Evolutionary conservation across 169 alveolate species (phyloP).

Genomic region (Cytauxzoon felis): DNA sequence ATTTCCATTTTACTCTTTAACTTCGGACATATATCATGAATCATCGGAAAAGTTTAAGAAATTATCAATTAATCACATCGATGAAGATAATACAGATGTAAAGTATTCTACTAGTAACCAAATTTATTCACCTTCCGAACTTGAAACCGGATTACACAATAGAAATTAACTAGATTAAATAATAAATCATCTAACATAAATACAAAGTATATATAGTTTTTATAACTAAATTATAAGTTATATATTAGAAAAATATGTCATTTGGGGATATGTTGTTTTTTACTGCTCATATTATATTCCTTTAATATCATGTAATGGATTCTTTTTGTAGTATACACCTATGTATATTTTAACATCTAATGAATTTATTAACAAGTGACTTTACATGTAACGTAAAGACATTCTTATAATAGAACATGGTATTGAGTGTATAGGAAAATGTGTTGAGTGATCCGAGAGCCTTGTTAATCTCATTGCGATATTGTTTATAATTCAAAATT

Average conservation of each 20-base stretch:
- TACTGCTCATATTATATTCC: too few relatives aligned
- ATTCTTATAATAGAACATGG: constrained; percentile 1
- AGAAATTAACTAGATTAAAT: too few relatives aligned
- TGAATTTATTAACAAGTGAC: not conserved
- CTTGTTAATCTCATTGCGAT: constrained; percentile 21
- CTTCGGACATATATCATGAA: constrained; percentile 29
- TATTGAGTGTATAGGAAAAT: not conserved
- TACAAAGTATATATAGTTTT: too few relatives aligned
- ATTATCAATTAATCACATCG: constrained; percentile 2
- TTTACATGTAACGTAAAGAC: constrained; percentile 16
- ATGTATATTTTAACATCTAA: constrained; percentile 3
- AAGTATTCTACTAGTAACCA: constrained; percentile 13
- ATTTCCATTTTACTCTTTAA: constrained; percentile 52
- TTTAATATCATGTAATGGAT: too few relatives aligned
- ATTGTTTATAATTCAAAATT: constrained; percentile 46
- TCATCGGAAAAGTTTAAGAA: constrained; percentile 48
- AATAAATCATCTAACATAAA: too few relatives aligned
- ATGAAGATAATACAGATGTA: not conserved
- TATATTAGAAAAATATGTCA: too few relatives aligned
- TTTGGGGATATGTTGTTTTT: too few relatives aligned
- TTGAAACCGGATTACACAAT: constrained; percentile 53
- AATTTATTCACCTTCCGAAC: constrained; percentile 58
- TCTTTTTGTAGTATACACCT: too few relatives aligned
- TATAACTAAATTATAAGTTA: too few relatives aligned
- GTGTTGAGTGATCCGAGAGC: constrained; percentile 12